Base-by-base conservation (phyloP, 2,329 filamentous ascomycete species). In the Catunica adiposa region DNA sequence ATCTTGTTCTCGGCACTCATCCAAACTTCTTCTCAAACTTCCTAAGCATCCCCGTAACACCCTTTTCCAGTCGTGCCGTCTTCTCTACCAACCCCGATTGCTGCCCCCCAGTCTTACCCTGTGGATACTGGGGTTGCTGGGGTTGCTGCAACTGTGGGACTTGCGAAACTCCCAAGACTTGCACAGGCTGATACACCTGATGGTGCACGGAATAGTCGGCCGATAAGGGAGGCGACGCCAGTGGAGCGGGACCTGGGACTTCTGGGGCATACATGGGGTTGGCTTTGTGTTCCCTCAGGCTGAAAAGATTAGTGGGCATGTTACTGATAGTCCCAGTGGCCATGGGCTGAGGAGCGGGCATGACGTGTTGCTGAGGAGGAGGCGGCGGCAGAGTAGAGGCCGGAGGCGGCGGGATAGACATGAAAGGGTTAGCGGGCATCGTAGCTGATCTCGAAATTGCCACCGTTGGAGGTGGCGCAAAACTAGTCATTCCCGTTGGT, bases 11-110 rank as follows among this genome's bases (percentile, higher is more conserved):
- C 44, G 26, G 7, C 44, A 14, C 20, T 48, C 44, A 48, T 23
- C 73, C 75, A 68, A 83, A 82, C 65, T 80, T 84, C 78, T 86
- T 87, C 70, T 89, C 84, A 67, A 89, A 75, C 69, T 82, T 86
- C 75, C 83, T 87, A 61, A 89, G 67, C 72, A 88, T 82, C 5
- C 81, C 79, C 26, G 79, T 77, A 3, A 88, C 77, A 1, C 83
- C 81, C 66, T 80, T 80, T 69, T 89, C 84, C 34, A 88, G 62
- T 62, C 78, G 74, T 26, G 78, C 80, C 0, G 83, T 79, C 59
- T 78, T 76, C 65, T 81, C 77, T 62, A 85, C 83, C 29, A 87
- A 66, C 64, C 74, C 78, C 5, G 66, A 63, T 56, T 42, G 38
- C 53, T 26, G 25, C 8, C 37, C 26, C 9, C 50, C 9, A 9